These are phyloP conservation scores for Tolypocladium nubicola DNA, from an alignment of 2,329 filamentous ascomycete species.

Conservation along the genomic window DNA sequence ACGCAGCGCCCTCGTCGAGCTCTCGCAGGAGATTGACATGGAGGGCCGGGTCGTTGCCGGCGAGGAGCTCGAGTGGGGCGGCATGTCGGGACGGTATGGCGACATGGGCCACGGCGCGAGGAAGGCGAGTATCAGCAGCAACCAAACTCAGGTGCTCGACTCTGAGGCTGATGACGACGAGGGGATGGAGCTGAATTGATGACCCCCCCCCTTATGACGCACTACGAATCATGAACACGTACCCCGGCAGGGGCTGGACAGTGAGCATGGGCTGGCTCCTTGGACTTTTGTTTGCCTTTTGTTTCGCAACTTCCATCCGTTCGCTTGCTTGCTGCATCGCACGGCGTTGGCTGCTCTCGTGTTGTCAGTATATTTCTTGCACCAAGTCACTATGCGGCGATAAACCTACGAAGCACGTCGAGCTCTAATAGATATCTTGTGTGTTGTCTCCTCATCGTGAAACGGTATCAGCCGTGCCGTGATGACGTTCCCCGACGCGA, in stretches of 20 bases:
- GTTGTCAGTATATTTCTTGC: not conserved
- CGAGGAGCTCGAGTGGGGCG: conserved; percentile 60
- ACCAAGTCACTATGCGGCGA: not conserved
- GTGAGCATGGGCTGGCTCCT: not conserved
- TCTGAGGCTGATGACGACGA: conserved; percentile 51
- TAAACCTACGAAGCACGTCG: not conserved
- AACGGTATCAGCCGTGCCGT: not conserved
- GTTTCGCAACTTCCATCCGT: not conserved
- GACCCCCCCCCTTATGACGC: not conserved
- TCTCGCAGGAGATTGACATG: conserved; percentile 86
- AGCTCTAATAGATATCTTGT: not conserved
- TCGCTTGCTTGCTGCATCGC: conserved; percentile 3
- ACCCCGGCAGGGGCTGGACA: not conserved
- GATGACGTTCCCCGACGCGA: not conserved
- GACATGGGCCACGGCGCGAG: conserved; percentile 28
- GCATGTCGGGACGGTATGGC: conserved; percentile 34
- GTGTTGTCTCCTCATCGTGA: not conserved
- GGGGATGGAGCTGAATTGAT: conserved; percentile 48
- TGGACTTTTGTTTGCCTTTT: not conserved
- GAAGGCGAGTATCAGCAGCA: conserved; percentile 51
- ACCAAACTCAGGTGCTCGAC: conserved; percentile 44
- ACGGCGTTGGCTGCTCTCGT: conserved; percentile 4
- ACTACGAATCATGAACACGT: not conserved
- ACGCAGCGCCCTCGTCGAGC: conserved; percentile 70
- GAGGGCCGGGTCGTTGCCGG: conserved; percentile 87